Evolutionary conservation across 176 grass and related monocot genomes (phyloP).

Genomic region (Alopecurus myosuroides): DNA sequence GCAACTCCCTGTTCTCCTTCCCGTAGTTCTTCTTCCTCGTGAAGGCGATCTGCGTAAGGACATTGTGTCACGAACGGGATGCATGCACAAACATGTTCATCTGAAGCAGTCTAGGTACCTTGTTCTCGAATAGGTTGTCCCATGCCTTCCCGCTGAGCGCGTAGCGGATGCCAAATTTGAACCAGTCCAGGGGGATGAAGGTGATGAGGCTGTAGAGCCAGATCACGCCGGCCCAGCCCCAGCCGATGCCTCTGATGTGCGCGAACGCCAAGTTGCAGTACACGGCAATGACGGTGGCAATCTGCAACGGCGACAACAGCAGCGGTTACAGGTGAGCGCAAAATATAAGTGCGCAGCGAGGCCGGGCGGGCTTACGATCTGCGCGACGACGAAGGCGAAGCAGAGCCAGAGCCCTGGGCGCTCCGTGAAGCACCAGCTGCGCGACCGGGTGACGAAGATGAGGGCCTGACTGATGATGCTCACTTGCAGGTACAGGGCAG

Average conservation of each 20-base stretch:
- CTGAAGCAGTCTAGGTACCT: constrained; percentile 28
- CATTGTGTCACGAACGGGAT: background rate
- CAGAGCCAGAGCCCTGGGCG: constrained; percentile 64
- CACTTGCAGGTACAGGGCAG: constrained; percentile 95
- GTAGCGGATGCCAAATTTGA: constrained; percentile 87
- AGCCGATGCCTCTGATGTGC: constrained; percentile 61
- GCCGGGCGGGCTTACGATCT: constrained; percentile 52
- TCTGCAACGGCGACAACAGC: constrained; percentile 20
- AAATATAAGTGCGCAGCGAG: no score
- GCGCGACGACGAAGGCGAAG: constrained; percentile 68
- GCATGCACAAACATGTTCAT: background rate
- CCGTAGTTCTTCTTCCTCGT: constrained; percentile 95
- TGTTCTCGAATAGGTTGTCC: constrained; percentile 80
- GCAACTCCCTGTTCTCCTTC: constrained; percentile 73
- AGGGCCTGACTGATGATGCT: constrained; percentile 98
- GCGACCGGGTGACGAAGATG: constrained; percentile 94
- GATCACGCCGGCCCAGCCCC: constrained; percentile 92
- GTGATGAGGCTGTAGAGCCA: constrained; percentile 83
- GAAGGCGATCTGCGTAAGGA: constrained; percentile 48
- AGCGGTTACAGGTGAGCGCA: background rate
- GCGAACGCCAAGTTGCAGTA: constrained; percentile 63
- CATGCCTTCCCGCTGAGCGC: constrained; percentile 84
- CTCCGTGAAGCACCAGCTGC: constrained; percentile 50
- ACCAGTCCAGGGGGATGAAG: constrained; percentile 78
- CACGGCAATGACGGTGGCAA: constrained; percentile 67